phyloP scores from a whole-genome alignment of 306 rosid species.

The Fagus sylvatica region DNA sequence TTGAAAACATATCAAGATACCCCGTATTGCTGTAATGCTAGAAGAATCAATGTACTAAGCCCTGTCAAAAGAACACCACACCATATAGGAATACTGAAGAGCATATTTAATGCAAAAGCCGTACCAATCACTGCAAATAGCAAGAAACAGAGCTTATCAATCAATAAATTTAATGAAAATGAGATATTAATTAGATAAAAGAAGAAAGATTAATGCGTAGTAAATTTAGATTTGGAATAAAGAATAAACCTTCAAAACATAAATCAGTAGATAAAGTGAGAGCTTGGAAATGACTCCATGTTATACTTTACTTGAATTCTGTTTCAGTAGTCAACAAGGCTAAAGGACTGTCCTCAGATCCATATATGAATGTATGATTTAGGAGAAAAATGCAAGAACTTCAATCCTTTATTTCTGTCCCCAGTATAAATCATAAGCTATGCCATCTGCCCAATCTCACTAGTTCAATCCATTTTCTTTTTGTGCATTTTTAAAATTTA shows the following conservation, averaged over 20 bases:
- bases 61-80: constrained; percentile 61
- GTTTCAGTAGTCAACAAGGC: not conserved
- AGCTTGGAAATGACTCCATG: not conserved
- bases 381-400: too few relatives aligned
- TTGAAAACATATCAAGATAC: constrained; percentile 43
- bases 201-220: not conserved
- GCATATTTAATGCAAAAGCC: constrained; percentile 68
- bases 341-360: too few relatives aligned
- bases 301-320: too few relatives aligned
- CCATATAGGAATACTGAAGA: constrained; percentile 60
- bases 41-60: constrained; percentile 50
- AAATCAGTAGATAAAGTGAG: not conserved
- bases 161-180: not conserved
- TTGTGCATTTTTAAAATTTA: not conserved
- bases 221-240: not conserved
- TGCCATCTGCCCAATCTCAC: not conserved
- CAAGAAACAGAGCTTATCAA: constrained; percentile 3
- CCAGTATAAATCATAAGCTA: not conserved
- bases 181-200: not conserved
- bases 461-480: not conserved
- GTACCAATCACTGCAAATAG: constrained; percentile 55
- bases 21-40: constrained; percentile 93
- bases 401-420: not conserved
- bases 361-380: too few relatives aligned
- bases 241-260: not conserved